Base-by-base conservation (phyloP, 2,329 filamentous ascomycete species). In the Sporothrix variecibatus region DNA sequence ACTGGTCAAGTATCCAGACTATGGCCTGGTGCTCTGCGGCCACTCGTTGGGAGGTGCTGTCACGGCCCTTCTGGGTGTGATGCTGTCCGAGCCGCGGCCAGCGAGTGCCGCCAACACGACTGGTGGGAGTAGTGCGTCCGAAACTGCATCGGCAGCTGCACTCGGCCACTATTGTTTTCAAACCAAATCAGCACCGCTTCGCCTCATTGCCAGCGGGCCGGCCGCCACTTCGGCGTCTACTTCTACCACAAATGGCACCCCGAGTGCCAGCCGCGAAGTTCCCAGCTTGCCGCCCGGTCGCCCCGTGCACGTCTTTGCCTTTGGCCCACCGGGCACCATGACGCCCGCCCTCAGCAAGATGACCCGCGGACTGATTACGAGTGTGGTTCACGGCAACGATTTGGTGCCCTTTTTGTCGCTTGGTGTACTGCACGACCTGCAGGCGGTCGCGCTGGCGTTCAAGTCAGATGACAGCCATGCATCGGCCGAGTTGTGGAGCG, bases 231-330 rank as follows among this genome's bases (percentile, higher is more conserved):
- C 46, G n/a, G n/a, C n/a, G n/a, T 51, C 38, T 12, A 12, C 40
- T 11, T 43, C 40, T 11, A 12, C 40, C 11, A 51, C 56, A 0
- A 31, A 65, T 23, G 34, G 38, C 46, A 4, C 11, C 3, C 5
- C 11, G 0, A n/a, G n/a, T 1, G 11, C 28, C 26, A 56, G 64
- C 43, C 74, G 58, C 11, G 72, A 62, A 12, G 73, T 74, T 8
- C 74, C 75, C 7, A 86, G 85, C 23, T 85, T 94, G 0, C 93
- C 93, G 0, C 78, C 90, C 0, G 89, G 90, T 20, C 87, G 93
- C 0, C 90, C 91, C 2, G 92, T 94, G 26, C 93, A 95, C 78
- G 93, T 94, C 15, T 95, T 93, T 79, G 91, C 93, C 7, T 95
- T 94, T 79, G 93, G 93, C 0, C 90, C 92, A 1, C 92, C 92